These are phyloP conservation scores for Metschnikowia continentalis DNA, from an alignment of 805 yeast species.

Conservation along the genomic window DNA sequence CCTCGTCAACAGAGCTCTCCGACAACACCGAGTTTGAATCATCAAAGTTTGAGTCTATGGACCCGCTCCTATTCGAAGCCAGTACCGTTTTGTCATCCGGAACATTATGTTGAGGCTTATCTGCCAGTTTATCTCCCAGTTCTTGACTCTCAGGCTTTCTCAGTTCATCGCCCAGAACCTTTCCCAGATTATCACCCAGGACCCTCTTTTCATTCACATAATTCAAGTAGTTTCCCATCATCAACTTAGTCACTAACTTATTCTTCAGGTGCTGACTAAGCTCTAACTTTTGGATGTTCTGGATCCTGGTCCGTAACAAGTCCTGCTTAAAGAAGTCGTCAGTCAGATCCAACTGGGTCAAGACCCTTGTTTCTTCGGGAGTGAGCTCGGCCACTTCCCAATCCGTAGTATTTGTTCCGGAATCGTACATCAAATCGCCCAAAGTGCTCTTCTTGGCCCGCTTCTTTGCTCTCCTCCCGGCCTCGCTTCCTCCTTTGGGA, in stretches of 20 bases:
- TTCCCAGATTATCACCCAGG: neutral
- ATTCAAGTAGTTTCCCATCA: constrained; percentile 65
- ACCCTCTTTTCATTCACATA: constrained; percentile 24
- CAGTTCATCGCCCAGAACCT: no score
- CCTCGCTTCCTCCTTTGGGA: neutral
- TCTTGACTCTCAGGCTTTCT: neutral
- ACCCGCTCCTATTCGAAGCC: no score
- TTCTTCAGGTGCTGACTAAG: constrained; percentile 43
- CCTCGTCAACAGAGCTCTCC: constrained; percentile 34
- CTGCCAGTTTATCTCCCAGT: no score
- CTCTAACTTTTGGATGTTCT: constrained; percentile 38
- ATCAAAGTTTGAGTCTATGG: no score
- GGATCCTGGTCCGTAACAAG: constrained; percentile 46
- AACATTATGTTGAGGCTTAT: no score
- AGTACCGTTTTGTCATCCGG: neutral
- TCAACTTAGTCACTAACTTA: constrained; percentile 54
- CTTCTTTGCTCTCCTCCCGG: constrained; percentile 3
- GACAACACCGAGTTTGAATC: neutral
- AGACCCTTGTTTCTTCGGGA: constrained; percentile 29
- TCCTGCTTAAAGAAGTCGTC: constrained; percentile 38
- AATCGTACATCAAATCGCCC: constrained; percentile 9
- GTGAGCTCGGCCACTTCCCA: constrained; percentile 33
- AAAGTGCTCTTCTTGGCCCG: constrained; percentile 10
- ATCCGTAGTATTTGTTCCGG: constrained; percentile 14
- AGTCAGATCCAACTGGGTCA: constrained; percentile 34